Evolutionary conservation across 306 rosid species (phyloP).

Genomic region (Vigna angularis): DNA sequence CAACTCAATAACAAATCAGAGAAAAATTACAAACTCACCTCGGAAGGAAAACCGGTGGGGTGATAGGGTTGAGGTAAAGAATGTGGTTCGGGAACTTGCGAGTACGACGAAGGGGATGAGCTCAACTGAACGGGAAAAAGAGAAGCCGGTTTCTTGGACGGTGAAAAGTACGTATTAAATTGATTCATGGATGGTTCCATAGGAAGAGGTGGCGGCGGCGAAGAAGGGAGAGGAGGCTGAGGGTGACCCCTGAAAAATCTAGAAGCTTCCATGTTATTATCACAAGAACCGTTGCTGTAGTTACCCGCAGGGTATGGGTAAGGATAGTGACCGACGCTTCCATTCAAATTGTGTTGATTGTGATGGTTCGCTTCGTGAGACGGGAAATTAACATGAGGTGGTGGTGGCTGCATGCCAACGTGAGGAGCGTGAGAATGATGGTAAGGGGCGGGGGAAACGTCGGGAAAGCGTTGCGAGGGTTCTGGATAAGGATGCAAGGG

Average conservation of each 20-base stretch:
- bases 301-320: slow-evolving; percentile 46
- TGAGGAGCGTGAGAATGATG: slow-evolving; percentile 26
- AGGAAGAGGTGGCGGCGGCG: slow-evolving; percentile 85
- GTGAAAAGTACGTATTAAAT: slow-evolving; percentile 52
- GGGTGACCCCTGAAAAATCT: slow-evolving; percentile 63
- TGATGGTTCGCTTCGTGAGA: not conserved
- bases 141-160: slow-evolving; percentile 52
- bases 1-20: not conserved
- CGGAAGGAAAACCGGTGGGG: slow-evolving; percentile 55
- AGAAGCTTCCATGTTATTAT: slow-evolving; percentile 54
- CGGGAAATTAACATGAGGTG: not conserved
- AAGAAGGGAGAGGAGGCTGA: slow-evolving; percentile 60
- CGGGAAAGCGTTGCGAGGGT: not conserved
- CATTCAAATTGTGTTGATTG: not conserved
- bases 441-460: not conserved
- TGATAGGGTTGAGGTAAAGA: slow-evolving; percentile 57
- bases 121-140: slow-evolving; percentile 64
- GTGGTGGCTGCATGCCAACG: not conserved
- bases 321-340: slow-evolving; percentile 11
- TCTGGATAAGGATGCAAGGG: not conserved
- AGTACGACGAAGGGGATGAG: slow-evolving; percentile 57
- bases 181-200: slow-evolving; percentile 53
- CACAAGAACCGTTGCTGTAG: slow-evolving; percentile 38
- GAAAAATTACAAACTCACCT: slow-evolving; percentile 52
- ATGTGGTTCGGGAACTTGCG: slow-evolving; percentile 57